Conservation (phyloP, 805 yeast species). For the Lachancea cidri region DNA sequence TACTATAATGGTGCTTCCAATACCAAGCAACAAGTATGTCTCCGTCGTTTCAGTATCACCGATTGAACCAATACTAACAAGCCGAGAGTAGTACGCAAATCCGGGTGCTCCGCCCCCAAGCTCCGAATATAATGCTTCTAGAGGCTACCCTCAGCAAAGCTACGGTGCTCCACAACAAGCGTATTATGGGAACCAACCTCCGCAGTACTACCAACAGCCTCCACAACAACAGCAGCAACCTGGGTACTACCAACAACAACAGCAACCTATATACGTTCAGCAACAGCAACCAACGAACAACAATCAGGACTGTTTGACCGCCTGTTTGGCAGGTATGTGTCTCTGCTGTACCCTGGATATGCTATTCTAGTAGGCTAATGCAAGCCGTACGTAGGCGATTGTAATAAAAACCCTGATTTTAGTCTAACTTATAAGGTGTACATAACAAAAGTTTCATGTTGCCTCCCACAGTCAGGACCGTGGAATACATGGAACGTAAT, state of each 20-base stretch:
- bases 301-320: constrained; percentile 43
- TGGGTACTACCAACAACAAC: constrained; percentile 39
- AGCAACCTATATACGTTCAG: constrained; percentile 50
- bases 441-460: no score
- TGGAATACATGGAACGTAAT: no score
- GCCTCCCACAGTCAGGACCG: no score
- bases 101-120: constrained; percentile 27
- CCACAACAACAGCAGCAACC: constrained; percentile 38
- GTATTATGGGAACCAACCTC: constrained; percentile 31
- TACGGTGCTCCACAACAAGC: constrained; percentile 14
- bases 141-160: constrained; percentile 19
- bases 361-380: constrained; percentile 32
- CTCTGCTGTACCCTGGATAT: constrained; percentile 52
- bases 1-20: constrained; percentile 10
- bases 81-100: constrained; percentile 17
- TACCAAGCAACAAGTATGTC: constrained; percentile 11
- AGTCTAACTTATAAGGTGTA: no score
- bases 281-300: constrained; percentile 39
- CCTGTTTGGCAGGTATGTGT: constrained; percentile 52
- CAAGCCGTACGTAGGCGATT: not conserved
- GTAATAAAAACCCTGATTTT: not conserved
- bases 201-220: constrained; percentile 36
- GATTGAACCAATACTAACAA: constrained; percentile 1
- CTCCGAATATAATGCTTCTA: constrained; percentile 7
- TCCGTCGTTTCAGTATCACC: not conserved